These are phyloP conservation scores for Aspergillus cejpii DNA, from an alignment of 2,329 filamentous ascomycete genomes.

Conservation along the genomic window DNA sequence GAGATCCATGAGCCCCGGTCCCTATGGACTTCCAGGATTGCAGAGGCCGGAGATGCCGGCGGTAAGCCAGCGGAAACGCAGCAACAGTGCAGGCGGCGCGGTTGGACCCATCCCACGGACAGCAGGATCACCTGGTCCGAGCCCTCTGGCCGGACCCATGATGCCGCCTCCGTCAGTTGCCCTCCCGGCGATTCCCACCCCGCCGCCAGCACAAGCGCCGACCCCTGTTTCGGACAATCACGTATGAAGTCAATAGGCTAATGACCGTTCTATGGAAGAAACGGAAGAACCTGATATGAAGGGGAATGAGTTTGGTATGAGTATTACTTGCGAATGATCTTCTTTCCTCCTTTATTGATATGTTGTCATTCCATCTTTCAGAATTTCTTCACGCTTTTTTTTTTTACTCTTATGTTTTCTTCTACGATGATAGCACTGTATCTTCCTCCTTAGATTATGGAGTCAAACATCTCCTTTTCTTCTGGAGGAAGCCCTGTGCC, in stretches of 20 bases:
- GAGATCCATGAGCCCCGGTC: conserved; percentile 39
- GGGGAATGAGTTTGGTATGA: conserved; percentile 9
- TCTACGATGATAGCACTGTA: neutral
- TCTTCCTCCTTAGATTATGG: too few species aligned
- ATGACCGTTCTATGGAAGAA: conserved; percentile 1
- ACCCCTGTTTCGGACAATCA: conserved; percentile 53
- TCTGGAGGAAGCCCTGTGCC: too few species aligned
- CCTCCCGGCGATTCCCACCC: conserved; percentile 40
- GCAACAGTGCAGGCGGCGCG: conserved; percentile 40
- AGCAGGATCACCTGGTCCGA: conserved; percentile 18
- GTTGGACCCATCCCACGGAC: conserved; percentile 18
- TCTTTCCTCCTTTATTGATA: neutral
- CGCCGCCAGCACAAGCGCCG: conserved; percentile 30
- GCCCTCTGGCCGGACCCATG: conserved; percentile 23
- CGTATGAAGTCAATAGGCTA: conserved; percentile 12
- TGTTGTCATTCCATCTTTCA: neutral
- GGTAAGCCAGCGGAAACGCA: conserved; percentile 34
- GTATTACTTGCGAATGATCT: conserved; percentile 13
- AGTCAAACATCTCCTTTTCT: too few species aligned
- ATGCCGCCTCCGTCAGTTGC: conserved; percentile 33
- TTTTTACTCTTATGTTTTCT: conserved; percentile 2
- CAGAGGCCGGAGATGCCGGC: conserved; percentile 37
- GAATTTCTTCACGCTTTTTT: neutral
- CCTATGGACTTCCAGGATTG: conserved; percentile 38
- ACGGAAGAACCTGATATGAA: neutral